Percentiles rank a stretch among this genome's conserved stretches.
phyloP scores from a whole-genome alignment of 441 rosid species.

The Codiaeum variegatum region DNA sequence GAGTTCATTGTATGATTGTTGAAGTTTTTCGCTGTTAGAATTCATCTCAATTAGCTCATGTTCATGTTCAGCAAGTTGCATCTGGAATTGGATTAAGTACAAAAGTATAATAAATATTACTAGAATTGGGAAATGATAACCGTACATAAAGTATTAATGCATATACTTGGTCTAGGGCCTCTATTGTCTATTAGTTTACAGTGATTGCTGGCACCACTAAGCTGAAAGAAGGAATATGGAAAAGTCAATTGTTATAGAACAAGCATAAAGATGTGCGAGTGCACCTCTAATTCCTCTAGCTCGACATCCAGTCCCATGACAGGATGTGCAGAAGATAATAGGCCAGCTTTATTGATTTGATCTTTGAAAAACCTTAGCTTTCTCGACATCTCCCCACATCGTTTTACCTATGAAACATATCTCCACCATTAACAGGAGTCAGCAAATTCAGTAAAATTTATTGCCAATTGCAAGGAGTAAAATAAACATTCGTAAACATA shows the following conservation, averaged over 20 bases:
- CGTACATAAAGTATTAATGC: not conserved
- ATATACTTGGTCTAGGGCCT: not conserved
- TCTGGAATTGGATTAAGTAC: conserved; percentile 41
- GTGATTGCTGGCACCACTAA: conserved; percentile 4
- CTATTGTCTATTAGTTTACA: conserved; percentile 3
- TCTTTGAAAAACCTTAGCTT: conserved; percentile 88
- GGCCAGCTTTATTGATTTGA: conserved; percentile 86
- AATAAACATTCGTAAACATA: not conserved
- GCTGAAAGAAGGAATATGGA: conserved; percentile 8
- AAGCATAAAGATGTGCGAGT: conserved; percentile 16
- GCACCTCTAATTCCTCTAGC: conserved; percentile 92
- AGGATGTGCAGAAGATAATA: conserved; percentile 54
- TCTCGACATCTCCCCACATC: conserved; percentile 98
- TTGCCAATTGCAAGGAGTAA: not conserved
- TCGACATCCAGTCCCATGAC: conserved; percentile 71
- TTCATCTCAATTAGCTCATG: conserved; percentile 91
- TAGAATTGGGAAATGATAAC: conserved; percentile 11
- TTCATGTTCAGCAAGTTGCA: conserved; percentile 90
- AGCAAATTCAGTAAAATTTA: conserved; percentile 3
- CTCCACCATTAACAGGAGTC: conserved; percentile 20
- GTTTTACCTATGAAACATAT: conserved; percentile 65
- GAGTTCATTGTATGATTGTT: conserved; percentile 82
- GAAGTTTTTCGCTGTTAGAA: conserved; percentile 91
- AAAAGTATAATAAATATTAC: conserved; percentile 19
- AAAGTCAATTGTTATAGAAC: conserved; percentile 3